Evolutionary conservation across 2,329 filamentous ascomycete genomes (phyloP).

Genomic region (Fusarium paranaense): DNA sequence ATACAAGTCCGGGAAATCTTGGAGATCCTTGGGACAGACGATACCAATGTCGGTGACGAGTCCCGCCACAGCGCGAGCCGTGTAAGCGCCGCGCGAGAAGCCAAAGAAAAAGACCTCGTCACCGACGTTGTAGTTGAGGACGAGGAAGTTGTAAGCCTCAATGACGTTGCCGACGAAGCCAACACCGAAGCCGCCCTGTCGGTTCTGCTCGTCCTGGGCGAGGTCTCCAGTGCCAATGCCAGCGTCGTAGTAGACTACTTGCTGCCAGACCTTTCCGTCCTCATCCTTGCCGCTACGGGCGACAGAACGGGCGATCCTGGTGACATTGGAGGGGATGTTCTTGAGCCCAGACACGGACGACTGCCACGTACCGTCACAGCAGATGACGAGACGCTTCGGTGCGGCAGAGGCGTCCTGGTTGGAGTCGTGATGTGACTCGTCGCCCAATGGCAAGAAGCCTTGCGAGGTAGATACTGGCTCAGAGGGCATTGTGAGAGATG

Average conservation of each 20-base stretch:
- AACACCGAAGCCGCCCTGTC: slow-evolving; percentile 41
- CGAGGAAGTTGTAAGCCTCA: slow-evolving; percentile 52
- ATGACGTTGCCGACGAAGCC: slow-evolving; percentile 48
- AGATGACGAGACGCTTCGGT: slow-evolving; percentile 47
- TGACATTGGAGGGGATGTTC: slow-evolving; percentile 49
- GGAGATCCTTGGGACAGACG: slow-evolving; percentile 40
- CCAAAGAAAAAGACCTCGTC: slow-evolving; percentile 51
- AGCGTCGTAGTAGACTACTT: slow-evolving; percentile 53
- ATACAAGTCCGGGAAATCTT: slow-evolving; percentile 43
- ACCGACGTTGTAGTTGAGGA: slow-evolving; percentile 47
- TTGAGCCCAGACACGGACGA: slow-evolving; percentile 39
- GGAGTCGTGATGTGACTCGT: slow-evolving; percentile 30
- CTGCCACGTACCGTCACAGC: slow-evolving; percentile 54
- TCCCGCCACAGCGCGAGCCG: slow-evolving; percentile 50
- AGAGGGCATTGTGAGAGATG: slow-evolving; percentile 25
- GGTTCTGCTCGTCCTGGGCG: slow-evolving; percentile 25
- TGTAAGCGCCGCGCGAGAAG: slow-evolving; percentile 53
- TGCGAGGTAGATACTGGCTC: slow-evolving; percentile 9
- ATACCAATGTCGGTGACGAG: slow-evolving; percentile 45
- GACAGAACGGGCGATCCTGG: slow-evolving; percentile 48
- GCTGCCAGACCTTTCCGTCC: slow-evolving; percentile 46
- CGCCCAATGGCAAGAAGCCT: slow-evolving; percentile 27
- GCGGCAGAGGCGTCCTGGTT: slow-evolving; percentile 17
- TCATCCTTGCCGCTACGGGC: slow-evolving; percentile 39
- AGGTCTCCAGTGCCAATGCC: slow-evolving; percentile 47